Percentiles rank a stretch among this genome's conserved stretches.
phyloP scores from a whole-genome alignment of 1,139 yeast species.

The Komagataea norvegica region DNA sequence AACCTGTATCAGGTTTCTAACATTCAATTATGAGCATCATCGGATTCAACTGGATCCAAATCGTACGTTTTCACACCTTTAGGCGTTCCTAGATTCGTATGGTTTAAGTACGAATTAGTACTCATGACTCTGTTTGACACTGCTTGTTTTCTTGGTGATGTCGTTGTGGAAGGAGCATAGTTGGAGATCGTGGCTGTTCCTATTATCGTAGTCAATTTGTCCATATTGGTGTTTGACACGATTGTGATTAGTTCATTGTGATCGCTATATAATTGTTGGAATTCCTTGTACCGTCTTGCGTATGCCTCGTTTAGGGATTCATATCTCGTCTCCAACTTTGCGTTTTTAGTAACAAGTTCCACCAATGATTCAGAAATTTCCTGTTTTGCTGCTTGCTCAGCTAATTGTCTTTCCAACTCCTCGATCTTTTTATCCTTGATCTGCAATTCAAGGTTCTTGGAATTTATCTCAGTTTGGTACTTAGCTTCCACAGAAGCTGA shows the following conservation, averaged over 20 bases:
- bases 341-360: conserved; percentile 21
- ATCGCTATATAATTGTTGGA: conserved; percentile 26
- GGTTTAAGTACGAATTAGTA: conserved; percentile 25
- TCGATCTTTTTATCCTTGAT: conserved; percentile 21
- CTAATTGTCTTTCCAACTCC: conserved; percentile 15
- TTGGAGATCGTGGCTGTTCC: conserved; percentile 31
- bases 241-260: conserved; percentile 27
- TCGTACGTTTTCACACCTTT: conserved; percentile 11
- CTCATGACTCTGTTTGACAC: conserved; percentile 25
- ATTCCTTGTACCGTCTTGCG: conserved; percentile 24
- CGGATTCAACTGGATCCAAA: conserved; percentile 6
- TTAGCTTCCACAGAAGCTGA: not conserved
- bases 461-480: not conserved
- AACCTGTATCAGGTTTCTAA: too few species aligned
- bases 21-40: conserved; percentile 4
- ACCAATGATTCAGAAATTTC: conserved; percentile 17
- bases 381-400: conserved; percentile 14
- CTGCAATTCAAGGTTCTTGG: conserved; percentile 13
- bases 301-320: conserved; percentile 26
- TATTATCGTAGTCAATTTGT: conserved; percentile 30
- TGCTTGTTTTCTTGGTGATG: conserved; percentile 10
- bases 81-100: conserved; percentile 10
- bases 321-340: conserved; percentile 21
- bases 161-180: conserved; percentile 1
- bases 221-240: conserved; percentile 26